Evolutionary conservation across 2,329 filamentous ascomycete species (phyloP), one percentile per base, ranked within the genome.

Genomic region (Rhinocladiella mackenziei): DNA sequence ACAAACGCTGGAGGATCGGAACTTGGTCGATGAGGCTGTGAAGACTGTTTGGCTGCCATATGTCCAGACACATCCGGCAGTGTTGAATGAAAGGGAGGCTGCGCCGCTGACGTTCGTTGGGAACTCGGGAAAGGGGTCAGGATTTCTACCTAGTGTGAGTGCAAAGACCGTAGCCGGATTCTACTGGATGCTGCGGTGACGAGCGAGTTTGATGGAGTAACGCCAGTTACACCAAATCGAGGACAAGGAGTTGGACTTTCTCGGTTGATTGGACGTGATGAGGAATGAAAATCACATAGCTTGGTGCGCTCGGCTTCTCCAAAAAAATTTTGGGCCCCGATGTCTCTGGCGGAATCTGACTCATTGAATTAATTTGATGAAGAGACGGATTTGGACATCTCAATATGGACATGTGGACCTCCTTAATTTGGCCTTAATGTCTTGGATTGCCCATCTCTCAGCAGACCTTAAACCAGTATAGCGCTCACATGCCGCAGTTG

Each of bases 141-240:
- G 64, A 1, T 61, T 72, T 55, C 59, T 74, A 56, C 62, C 66
- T 6, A 63, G 51, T 14, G 52, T 61, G 4, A 63, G 59, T 18
- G 60, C 63, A 54, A 51, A 56, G 11, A 71, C 67, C 50, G 67
- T 77, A 5, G 73, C 71, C 6, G 55, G 48, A 11, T 77, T 56
- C 52, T 76, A 52, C 63, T 76, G 3, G 62, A 69, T 42, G 70
- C 65, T 2, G 64, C 63, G 1, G 69, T 70, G 57, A 63, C 55
- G 22, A 51, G 55, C 3, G 57, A 64, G 5, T 76, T 68, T 66
- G 63, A 72, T 53, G 59, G 65, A 5, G 64, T 42, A 26, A 63
- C 70, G 1, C 73, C 73, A 3, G 71, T 76, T 2, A 66, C 77
- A 42, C 63, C 67, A 10, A 72, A 73, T 47, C 68, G 23, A 26